Evolutionary conservation across 345 rosid genomes (phyloP).

Genomic region (Brassica napus): Da-Ae NC_063435.1:16592001-16592500

Average conservation of each 20-base stretch:
- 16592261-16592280: no score
- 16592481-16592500: neutral
- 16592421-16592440: conserved; percentile 94
- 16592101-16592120: conserved; percentile 59
- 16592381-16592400: conserved; percentile 87
- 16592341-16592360: conserved; percentile 73
- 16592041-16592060: conserved; percentile 1
- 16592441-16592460: conserved; percentile 72
- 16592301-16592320: neutral
- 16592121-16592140: conserved; percentile 92
- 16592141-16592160: conserved; percentile 97
- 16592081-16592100: no score
- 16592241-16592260: no score
- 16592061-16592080: neutral
- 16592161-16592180: conserved; percentile 74
- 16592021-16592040: conserved; percentile 30
- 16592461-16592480: conserved; percentile 43
- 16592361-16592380: conserved; percentile 99
- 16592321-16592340: conserved; percentile 60
- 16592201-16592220: conserved; percentile 57
- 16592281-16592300: neutral
- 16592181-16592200: conserved; percentile 81
- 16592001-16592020: conserved; percentile 91
- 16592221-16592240: no score
- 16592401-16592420: conserved; percentile 83